Base-by-base conservation (phyloP, 2,329 filamentous ascomycete genomes). In the Penicillium verrucosum region DNA sequence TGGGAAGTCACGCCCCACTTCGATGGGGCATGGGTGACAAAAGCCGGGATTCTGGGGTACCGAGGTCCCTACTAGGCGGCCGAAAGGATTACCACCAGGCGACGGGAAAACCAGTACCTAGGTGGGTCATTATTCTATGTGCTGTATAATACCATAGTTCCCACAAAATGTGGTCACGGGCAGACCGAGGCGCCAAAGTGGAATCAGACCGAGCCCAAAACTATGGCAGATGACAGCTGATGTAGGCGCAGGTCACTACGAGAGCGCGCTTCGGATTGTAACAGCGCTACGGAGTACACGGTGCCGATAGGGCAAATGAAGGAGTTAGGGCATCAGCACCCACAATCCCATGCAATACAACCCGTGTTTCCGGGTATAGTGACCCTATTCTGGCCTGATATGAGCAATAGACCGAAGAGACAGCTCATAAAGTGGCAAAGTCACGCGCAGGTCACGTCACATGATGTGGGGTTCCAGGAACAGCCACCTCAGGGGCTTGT, bases 401-500 rank as follows among this genome's bases (percentile, higher is more conserved):
- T 36, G 43, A 16, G 18, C 30, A 36, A 36, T 34, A 11, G 6
- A 21, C 44, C 30, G 18, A 43, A 27, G 16, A n/a, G 32, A 40
- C 54, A 52, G 43, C 54, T 56, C 54, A 56, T 34, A 56, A 45
- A 29, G 48, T 56, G 54, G 54, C 54, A 16, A 56, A 36, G 41
- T 56, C 54, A 56, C 42, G 54, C 54, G 54, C 47, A 52, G 44
- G 18, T 16, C 41, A 3, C 3, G 54, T 56, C 48, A 56, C 54
- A 56, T 56, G 54, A 55, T 55, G 52, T 55, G 46, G 51, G 37
- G 37, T 16, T n/a, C 23, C 44, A 27, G 32, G 25, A 44, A 42
- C 51, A 54, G 54, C 51, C 51, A 54, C 57, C 42, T 60, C 55
- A 56, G 54, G 58, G 51, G 54, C 60, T 53, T 57, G 60, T 64